These are phyloP conservation scores for Garcileccinum viscosum DNA, from an alignment of 1,284 basidiomycete species.

Conservation along the genomic window DNA sequence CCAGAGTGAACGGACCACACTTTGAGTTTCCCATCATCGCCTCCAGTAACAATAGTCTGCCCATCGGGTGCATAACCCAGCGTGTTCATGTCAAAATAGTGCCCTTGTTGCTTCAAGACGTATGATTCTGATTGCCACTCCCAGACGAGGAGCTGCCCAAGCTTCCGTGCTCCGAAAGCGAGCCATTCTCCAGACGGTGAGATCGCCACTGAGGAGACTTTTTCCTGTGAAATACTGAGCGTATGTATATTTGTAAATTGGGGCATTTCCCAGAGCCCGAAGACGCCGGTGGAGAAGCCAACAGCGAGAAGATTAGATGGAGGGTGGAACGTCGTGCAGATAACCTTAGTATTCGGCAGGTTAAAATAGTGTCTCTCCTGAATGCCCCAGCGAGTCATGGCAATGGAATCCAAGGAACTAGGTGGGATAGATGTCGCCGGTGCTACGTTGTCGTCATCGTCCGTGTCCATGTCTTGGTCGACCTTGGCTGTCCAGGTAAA, in stretches of 20 bases:
- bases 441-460: constrained; percentile 53
- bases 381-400: constrained; percentile 93
- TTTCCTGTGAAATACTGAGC: constrained; percentile 96
- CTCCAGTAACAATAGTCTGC: constrained; percentile 94
- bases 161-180: constrained; percentile 93
- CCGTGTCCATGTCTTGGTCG: constrained; percentile 48
- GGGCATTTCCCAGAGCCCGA: constrained; percentile 97
- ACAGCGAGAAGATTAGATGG: constrained; percentile 89
- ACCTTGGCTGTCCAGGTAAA: constrained; percentile 92
- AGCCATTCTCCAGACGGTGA: constrained; percentile 97
- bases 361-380: constrained; percentile 91
- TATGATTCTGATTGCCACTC: constrained; percentile 99
- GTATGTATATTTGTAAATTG: constrained; percentile 92
- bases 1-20: constrained; percentile 95
- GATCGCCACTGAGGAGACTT: constrained; percentile 94
- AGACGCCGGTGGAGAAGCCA: constrained; percentile 94
- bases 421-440: constrained; percentile 64
- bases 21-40: constrained; percentile 99
- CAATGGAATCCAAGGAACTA: constrained; percentile 55
- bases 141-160: constrained; percentile 98
- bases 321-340: constrained; percentile 89
- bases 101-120: constrained; percentile 97
- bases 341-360: constrained; percentile 86
- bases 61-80: constrained; percentile 92
- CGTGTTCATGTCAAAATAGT: constrained; percentile 98